A percentile compares a stretch with the other conserved stretches of the same genome.
These are phyloP conservation scores for Phlyctochytrium bullatum DNA, from an alignment of 192 early-diverging fungal species.

Conservation along the genomic window DNA sequence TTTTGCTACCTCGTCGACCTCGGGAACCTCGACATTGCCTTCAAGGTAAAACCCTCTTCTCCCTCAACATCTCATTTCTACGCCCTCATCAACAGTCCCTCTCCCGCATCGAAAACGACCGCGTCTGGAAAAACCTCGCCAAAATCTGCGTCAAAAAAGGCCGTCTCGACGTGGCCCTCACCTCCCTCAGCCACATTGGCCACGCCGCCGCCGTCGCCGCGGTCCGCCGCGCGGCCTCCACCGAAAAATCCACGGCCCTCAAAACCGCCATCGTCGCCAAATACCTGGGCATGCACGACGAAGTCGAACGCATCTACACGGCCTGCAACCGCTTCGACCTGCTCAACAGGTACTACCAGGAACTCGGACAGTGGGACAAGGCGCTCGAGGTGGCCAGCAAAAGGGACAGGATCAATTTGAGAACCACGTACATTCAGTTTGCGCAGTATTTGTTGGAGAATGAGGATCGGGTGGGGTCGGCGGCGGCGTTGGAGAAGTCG, in stretches of 20 bases:
- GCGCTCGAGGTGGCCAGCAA: conserved; percentile 44
- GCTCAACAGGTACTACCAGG: conserved; percentile 40
- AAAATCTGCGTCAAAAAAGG: conserved; percentile 49
- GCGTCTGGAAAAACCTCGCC: conserved; percentile 50
- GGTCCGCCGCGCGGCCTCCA: conserved; percentile 19
- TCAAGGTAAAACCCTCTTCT: conserved; percentile 36
- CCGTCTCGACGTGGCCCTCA: conserved; percentile 34
- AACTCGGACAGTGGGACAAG: conserved; percentile 44
- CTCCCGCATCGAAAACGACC: conserved; percentile 37
- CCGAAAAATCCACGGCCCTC: conserved; percentile 16
- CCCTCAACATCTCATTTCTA: neutral
- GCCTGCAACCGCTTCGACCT: conserved; percentile 34
- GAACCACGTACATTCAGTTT: conserved; percentile 46
- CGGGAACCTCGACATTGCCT: conserved; percentile 51
- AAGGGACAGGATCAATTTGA: conserved; percentile 42
- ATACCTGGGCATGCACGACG: conserved; percentile 38
- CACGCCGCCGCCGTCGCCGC: conserved; percentile 41
- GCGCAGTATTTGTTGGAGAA: conserved; percentile 42
- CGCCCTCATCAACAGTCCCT: conserved; percentile 33
- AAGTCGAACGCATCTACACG: conserved; percentile 36
- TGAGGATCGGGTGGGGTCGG: conserved; percentile 46
- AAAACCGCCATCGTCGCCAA: conserved; percentile 22
- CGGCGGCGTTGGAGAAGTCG: conserved; percentile 55
- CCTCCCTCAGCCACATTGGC: conserved; percentile 45
- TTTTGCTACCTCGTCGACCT: conserved; percentile 48